These are phyloP conservation scores for Tulasnella sp. DNA, from an alignment of 768 basidiomycete genomes.

Conservation along the genomic window DNA sequence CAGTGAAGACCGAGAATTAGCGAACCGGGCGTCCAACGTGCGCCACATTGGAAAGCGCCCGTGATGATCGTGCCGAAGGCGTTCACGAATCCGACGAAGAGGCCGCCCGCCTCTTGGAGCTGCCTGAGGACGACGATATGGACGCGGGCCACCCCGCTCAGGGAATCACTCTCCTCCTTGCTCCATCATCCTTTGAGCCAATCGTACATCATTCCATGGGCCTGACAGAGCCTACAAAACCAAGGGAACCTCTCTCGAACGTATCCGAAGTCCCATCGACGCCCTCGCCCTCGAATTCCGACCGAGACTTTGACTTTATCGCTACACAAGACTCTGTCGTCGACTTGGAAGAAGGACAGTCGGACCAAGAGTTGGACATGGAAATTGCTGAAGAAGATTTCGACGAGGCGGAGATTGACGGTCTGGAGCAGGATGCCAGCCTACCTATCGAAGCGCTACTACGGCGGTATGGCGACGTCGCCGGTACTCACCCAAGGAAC, in stretches of 20 bases:
- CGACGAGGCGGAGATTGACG: conserved; percentile 28
- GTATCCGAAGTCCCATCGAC: background rate
- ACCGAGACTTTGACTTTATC: conserved; percentile 6
- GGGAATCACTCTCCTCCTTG: background rate
- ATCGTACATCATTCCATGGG: too few relatives aligned
- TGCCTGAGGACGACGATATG: background rate
- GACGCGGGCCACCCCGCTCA: too few relatives aligned
- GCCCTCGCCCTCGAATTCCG: background rate
- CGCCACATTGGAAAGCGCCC: background rate
- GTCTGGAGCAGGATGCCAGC: conserved; percentile 28
- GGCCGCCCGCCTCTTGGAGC: background rate
- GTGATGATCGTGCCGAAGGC: background rate
- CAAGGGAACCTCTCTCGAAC: background rate
- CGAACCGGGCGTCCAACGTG: background rate
- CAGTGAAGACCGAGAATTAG: background rate
- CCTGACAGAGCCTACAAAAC: background rate
- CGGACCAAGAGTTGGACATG: conserved; percentile 15
- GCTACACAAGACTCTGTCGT: background rate
- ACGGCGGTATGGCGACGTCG: conserved; percentile 25
- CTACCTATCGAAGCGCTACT: conserved; percentile 31
- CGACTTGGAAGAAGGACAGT: background rate
- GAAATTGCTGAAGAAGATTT: conserved; percentile 18
- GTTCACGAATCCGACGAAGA: background rate
- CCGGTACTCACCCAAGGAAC: background rate
- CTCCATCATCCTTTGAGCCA: background rate